Evolutionary conservation across 2,329 filamentous ascomycete genomes (phyloP), one percentile per base, ranked within the genome.

Genomic region (Fusarium caatingaense): DNA sequence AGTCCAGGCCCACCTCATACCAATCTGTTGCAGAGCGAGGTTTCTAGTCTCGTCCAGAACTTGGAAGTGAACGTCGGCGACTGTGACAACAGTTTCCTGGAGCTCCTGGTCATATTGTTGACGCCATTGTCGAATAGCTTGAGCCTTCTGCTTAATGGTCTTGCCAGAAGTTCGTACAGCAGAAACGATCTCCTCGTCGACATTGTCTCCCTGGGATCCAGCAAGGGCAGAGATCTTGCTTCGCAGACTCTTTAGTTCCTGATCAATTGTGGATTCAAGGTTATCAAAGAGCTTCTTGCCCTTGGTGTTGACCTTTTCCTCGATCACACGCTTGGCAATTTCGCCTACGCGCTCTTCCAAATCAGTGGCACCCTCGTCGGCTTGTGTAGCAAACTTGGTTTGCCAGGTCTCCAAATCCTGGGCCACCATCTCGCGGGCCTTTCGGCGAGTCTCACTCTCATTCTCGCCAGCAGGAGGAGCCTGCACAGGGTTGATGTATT

Each of bases 1-100:
- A 82, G 94, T 96, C 91, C 93, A 97, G 15, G 95, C 94, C 94
- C 96, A 99, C 76, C 88, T 89, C 89, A 97, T 95, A 60, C 94
- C 94, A 56, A 98, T 93, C 78, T 97, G 93, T 78, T 97, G 93
- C 34, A 98, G 86, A 8, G 94, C 93, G 37, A 97, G 85, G 74
- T 94, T 92, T 44, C 93, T 89, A 64, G 96, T 94, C 76, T 89
- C 88, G 69, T 95, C 92, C 32, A 98, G 87, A 18, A 97, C 93
- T 76, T 91, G 87, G 56, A 97, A 89, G 47, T 95, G 95, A 42
- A 91, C 91, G 73, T 93, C 87, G n/a, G 93, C 89, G 11, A 93
- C 92, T 48, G 88, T 86, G 59, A 88, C 87, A 60, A 97, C 89
- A 13, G 92, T 87, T 10, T 85, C 82, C 66, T 91, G 85, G 6